These are phyloP conservation scores for Fusarium phyllophilum DNA, from an alignment of 2,329 filamentous ascomycete species.

Conservation along the genomic window DNA sequence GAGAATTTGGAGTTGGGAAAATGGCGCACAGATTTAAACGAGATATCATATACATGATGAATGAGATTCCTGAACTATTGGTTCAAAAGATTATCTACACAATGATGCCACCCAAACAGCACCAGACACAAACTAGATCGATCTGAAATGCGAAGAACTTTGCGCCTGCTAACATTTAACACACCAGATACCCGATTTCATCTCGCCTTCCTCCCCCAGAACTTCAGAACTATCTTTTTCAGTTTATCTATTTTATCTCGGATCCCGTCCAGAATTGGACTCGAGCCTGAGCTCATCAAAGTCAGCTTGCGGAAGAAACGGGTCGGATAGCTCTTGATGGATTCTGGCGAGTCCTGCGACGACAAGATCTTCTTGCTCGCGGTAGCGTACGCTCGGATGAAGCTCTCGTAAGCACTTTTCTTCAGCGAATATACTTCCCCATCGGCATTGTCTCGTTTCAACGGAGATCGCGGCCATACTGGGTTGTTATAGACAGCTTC, in stretches of 20 bases:
- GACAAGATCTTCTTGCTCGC: background rate
- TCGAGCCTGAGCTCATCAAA: background rate
- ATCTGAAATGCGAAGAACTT: background rate
- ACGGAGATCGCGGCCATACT: conserved; percentile 20
- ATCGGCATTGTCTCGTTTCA: background rate
- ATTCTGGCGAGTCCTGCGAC: background rate
- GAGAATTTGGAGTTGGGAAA: conserved; percentile 37
- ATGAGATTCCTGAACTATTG: conserved; percentile 14
- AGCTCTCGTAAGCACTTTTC: background rate
- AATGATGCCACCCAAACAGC: background rate
- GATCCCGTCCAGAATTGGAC: background rate
- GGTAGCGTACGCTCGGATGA: background rate
- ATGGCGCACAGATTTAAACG: conserved; percentile 22
- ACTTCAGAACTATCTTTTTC: background rate
- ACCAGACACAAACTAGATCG: background rate
- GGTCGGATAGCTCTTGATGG: background rate
- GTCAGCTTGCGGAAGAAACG: background rate
- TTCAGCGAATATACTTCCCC: too few species aligned
- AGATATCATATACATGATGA: conserved; percentile 23
- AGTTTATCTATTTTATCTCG: background rate
- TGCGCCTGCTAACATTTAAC: background rate
- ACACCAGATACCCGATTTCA: background rate
- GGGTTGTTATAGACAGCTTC: conserved; percentile 1
- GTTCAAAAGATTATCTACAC: conserved; percentile 11
- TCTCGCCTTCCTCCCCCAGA: background rate